Percentiles rank a stretch among this genome's conserved stretches.
These are phyloP conservation scores for Bassia scoparia DNA, from an alignment of 148 eudicot species.

Conservation along the genomic window DNA sequence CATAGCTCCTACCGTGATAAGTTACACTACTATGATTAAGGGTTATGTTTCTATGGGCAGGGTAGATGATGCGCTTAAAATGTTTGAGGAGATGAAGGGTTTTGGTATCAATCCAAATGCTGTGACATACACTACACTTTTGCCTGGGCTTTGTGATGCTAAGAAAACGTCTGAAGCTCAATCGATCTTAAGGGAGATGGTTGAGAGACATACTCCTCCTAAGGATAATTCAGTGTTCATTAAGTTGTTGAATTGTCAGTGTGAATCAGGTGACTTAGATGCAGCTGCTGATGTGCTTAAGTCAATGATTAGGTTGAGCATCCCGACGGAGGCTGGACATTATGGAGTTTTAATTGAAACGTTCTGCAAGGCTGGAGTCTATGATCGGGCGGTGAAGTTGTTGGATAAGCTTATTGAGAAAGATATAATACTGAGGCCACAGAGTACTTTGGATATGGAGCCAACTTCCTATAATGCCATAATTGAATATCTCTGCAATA, in stretches of 20 bases:
- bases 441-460: slow-evolving; percentile 61
- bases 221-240: slow-evolving; percentile 64
- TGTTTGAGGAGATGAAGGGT: slow-evolving; percentile 79
- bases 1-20: slow-evolving; percentile 70
- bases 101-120: slow-evolving; percentile 65
- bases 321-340: slow-evolving; percentile 88
- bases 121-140: slow-evolving; percentile 65
- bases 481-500: slow-evolving; percentile 66
- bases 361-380: slow-evolving; percentile 59
- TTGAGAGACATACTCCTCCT: slow-evolving; percentile 47
- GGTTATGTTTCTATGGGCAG: slow-evolving; percentile 62
- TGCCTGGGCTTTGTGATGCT: slow-evolving; percentile 88
- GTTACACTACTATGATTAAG: slow-evolving; percentile 85
- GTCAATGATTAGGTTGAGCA: slow-evolving; percentile 61
- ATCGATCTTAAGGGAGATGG: slow-evolving; percentile 69
- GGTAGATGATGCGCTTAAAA: slow-evolving; percentile 73
- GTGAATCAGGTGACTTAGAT: slow-evolving; percentile 68
- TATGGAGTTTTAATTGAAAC: slow-evolving; percentile 75
- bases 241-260: slow-evolving; percentile 59
- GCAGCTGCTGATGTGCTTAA: slow-evolving; percentile 82
- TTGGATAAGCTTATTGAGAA: slow-evolving; percentile 77
- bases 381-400: slow-evolving; percentile 68
- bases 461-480: slow-evolving; percentile 69
- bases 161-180: slow-evolving; percentile 68
- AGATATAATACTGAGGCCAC: slow-evolving; percentile 62